Evolutionary conservation across 73 alveolate species (phyloP), one percentile per base, ranked within the genome.

Genomic region (Blepharisma stoltei): DNA sequence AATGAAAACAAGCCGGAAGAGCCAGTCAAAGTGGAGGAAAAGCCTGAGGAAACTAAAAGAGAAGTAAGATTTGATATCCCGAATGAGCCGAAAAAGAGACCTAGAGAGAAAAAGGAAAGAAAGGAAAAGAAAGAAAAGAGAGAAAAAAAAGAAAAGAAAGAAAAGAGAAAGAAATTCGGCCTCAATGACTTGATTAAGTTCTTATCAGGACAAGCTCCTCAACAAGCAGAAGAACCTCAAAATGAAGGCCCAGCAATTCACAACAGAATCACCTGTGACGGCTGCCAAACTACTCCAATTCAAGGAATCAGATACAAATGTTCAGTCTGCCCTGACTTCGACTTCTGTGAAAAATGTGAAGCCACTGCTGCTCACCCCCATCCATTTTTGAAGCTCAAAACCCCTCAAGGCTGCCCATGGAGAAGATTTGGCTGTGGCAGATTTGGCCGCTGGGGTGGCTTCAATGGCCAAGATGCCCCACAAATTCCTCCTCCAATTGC

Each of bases 231-330:
- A 52, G 23, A 14, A 14, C 66, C n/a, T 11, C n/a, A 52, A 14
- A 52, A 52, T 14, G n/a, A 14, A 14, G 66, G 23, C n/a, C 73
- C 73, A 43, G 87, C 14, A 7, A 45, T 70, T 41, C 92, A 84
- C 44, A 82, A 78, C 18, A 73, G 80, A 21, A 71, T 82, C 53
- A 86, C 90, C 25, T 94, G 98, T 55, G 97, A 94, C 80, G 94
- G 95, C 53, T 94, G 98, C 70, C 73, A 89, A 11, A 79, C 67
- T 67, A 32, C 53, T 53, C 98, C 98, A 25, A 76, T 94, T 32
- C 70, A 86, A 5, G 98, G 98, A 70, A 84, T 86, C 52, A 91
- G 98, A 88, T 94, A 86, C 70, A 86, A 89, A 83, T 94, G 98
- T 73, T 68, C 88, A 5, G 76, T 65, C 32, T 89, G 96, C 76